Evolutionary conservation across 2,329 filamentous ascomycete species (phyloP).

Genomic region (Epichloe typhina): DNA sequence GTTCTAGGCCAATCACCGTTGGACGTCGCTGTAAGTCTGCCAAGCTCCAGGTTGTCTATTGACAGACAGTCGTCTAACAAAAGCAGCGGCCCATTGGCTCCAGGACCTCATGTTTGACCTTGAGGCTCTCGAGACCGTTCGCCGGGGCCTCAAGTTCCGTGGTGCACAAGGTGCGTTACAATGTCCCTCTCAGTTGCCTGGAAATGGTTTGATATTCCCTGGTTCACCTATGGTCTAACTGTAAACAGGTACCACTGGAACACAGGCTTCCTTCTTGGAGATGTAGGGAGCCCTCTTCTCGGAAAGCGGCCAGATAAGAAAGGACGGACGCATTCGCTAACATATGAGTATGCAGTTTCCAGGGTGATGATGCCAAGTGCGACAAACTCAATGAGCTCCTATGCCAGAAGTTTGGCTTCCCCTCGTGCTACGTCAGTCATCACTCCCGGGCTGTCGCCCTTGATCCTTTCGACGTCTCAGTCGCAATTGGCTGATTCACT

Average conservation of each 20-base stretch:
- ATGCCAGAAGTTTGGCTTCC: conserved; percentile 42
- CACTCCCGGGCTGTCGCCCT: too few relatives aligned
- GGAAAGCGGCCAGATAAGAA: too few relatives aligned
- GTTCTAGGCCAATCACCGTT: conserved; percentile 8
- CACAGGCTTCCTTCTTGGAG: conserved; percentile 57
- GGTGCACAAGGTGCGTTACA: conserved; percentile 35
- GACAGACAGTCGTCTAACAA: background rate
- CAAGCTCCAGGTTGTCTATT: conserved; percentile 21
- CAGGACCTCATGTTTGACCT: conserved; percentile 55
- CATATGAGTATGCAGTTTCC: conserved; percentile 20
- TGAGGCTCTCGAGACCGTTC: conserved; percentile 55
- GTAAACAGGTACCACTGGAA: conserved; percentile 54
- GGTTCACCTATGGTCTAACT: conserved; percentile 30
- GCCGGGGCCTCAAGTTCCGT: conserved; percentile 59
- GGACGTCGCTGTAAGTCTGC: conserved; percentile 8
- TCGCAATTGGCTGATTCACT: background rate
- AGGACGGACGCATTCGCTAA: background rate
- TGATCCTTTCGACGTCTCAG: too few relatives aligned
- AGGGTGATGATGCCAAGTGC: conserved; percentile 34
- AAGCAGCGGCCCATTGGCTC: conserved; percentile 48
- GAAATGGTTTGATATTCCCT: background rate
- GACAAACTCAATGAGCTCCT: conserved; percentile 42
- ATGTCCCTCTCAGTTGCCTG: conserved; percentile 4
- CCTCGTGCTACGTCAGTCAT: conserved; percentile 23
- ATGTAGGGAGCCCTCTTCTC: conserved; percentile 3